Evolutionary conservation across 805 yeast species (phyloP), one percentile per base, ranked within the genome.

Genomic region (Nakazawaea ernobii): DNA sequence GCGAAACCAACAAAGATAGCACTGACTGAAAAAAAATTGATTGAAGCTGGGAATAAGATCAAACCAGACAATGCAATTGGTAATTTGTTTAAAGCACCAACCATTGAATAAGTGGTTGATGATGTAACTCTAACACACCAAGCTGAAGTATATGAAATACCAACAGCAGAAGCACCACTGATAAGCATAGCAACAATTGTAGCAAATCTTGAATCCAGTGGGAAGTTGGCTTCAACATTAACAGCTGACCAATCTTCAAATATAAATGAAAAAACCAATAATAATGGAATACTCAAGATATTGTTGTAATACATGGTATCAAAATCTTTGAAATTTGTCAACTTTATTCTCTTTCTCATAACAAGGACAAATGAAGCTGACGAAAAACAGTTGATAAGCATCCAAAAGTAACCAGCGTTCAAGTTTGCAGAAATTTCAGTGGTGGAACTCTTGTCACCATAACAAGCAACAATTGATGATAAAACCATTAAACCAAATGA

Each of bases 71-170:
- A 76, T 13, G 99, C 99, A 62, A 94, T 89, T 63, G 99, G 99
- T 60, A 94, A 82, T 73, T 94, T 94, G 81, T 94, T 94, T 68
- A 94, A 80, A 47, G 99, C 99, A 68, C 99, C 99, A 50, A 94
- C 98, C 99, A 94, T 94, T 46, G 97, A 89, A 74, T 94, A 94
- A 48, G 99, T 94, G 48, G 99, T 94, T 27, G 98, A 91, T 20
- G 97, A 89, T 39, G 99, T 94, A 54, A 94, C 98, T 74, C 99
- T 88, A 55, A 94, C 96, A 80, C 99, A 94, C 99, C 99, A 94
- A 52, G 97, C 99, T 10, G 98, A 90, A 70, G 97, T 89, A 80
- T 94, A 94, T 39, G 98, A 92, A 66, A 94, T 94, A 73, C 96
- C 97, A 46, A 94, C 96, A 30, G 97, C 85, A 39, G 95, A 84